Conservation (phyloP, 495 filamentous ascomycete species). For the Oleoguttula mirabilis region DNA sequence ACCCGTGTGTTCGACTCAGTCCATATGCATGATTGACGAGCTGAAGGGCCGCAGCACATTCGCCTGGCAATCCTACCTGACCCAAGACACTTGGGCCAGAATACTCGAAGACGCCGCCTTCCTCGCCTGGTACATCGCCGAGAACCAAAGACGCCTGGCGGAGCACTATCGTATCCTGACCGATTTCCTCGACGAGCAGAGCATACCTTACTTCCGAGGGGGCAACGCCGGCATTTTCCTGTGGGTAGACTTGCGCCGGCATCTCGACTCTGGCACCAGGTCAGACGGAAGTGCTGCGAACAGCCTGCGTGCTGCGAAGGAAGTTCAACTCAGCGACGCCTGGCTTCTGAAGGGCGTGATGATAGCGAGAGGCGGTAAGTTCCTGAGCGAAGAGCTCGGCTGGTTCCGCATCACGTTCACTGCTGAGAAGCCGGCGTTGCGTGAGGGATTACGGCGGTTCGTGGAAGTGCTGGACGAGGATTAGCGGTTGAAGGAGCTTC, state of each 20-base stretch:
- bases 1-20: too few relatives aligned
- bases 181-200: conserved; percentile 29
- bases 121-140: conserved; percentile 34
- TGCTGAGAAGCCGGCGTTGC: too few relatives aligned
- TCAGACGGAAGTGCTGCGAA: too few relatives aligned
- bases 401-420: conserved; percentile 43
- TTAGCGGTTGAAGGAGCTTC: too few relatives aligned
- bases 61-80: conserved; percentile 34
- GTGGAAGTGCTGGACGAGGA: too few relatives aligned
- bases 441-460: too few relatives aligned
- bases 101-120: conserved; percentile 40
- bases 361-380: conserved; percentile 33
- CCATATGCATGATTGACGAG: too few relatives aligned
- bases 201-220: conserved; percentile 32
- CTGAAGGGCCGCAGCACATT: conserved; percentile 35
- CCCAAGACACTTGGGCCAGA: conserved; percentile 35
- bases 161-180: conserved; percentile 30
- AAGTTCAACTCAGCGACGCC: conserved; percentile 22
- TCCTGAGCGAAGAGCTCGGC: conserved; percentile 37
- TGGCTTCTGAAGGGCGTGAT: conserved; percentile 36
- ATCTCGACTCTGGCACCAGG: too few relatives aligned
- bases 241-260: conserved; percentile 49
- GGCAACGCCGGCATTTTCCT: conserved; percentile 48
- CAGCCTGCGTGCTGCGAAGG: conserved; percentile 3
- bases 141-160: too few relatives aligned